Base-by-base conservation (phyloP, 495 filamentous ascomycete genomes). In the Penicillium bialowiezense region DNA sequence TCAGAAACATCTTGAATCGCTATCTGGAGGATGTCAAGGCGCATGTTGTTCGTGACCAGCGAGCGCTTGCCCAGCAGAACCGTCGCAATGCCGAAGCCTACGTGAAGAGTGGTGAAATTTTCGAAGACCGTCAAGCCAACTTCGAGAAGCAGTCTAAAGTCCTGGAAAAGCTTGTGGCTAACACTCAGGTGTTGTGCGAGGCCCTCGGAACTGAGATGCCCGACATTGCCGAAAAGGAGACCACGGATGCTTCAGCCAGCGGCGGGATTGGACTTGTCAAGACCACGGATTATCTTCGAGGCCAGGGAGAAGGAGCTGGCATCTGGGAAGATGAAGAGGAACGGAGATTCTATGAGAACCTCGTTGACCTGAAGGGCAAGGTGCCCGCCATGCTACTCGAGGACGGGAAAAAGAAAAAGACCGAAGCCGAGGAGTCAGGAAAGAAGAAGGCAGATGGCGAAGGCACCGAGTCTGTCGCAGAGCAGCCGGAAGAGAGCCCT, bases 261-360 rank as follows among this genome's bases (percentile, higher is more conserved):
- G 83, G 89, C 19, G 81, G 85, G 1, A 97, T 97, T 56, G 95
- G 93, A 15, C 83, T 99, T 41, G 86, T 97, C 51, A 95, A 95
- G 65, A 87, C 91, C 23, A 89, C 90, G 1, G 95, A 99, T 52
- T 97, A 95, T 59, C 76, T 97, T 7, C 87, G 90, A 26, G 89
- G 89, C 17, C 88, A 93, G 58, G 85, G 85, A 5, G 93, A 97
- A 51, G 92, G 92, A 7, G 80, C 90, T n/a, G 93, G 93, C 1
- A 97, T 97, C 56, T 99, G 93, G 93, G 95, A 97, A 72, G 93
- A 99, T 56, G 93, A 97, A 59, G 93, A 99, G 35, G 91, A 99
- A 65, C 80, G 95, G 45, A 87, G 93, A 28, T 99, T 97, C 65
- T 97, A 99, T 64, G 93, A 99, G 68, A 96, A 96, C 59, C 73